Conservation (phyloP, 2,329 filamentous ascomycete species). For the Aaosphaeria pasadenensis region DNA sequence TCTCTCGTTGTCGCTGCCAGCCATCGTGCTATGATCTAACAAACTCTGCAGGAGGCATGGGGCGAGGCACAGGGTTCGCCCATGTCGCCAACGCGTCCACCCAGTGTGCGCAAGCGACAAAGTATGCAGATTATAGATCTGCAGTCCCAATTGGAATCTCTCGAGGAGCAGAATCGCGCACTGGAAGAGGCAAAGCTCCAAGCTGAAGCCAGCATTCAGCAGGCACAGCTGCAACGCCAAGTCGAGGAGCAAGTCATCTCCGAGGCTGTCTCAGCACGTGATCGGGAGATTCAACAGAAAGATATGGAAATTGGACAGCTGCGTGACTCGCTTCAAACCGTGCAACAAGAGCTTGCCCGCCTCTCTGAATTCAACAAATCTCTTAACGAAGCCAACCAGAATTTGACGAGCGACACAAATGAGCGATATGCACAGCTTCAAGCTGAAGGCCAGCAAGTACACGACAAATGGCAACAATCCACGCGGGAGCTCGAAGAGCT, state of each 20-base stretch:
- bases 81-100: conserved; percentile 87
- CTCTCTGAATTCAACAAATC: conserved; percentile 80
- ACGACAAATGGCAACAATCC: conserved; percentile 57
- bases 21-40: conserved; percentile 16
- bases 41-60: conserved; percentile 72
- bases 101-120: conserved; percentile 93
- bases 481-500: conserved; percentile 67
- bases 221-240: conserved; percentile 52
- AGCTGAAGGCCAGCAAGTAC: conserved; percentile 57
- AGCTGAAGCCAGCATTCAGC: conserved; percentile 63
- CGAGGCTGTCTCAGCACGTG: conserved; percentile 61
- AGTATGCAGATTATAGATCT: conserved; percentile 95
- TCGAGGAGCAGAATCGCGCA: conserved; percentile 78
- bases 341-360: conserved; percentile 78
- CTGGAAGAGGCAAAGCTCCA: conserved; percentile 70
- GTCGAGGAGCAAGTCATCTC: conserved; percentile 48
- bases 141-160: conserved; percentile 78
- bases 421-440: conserved; percentile 68
- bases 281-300: conserved; percentile 71
- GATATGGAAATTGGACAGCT: conserved; percentile 84
- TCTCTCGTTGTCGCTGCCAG: conserved; percentile 3
- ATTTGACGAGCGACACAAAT: conserved; percentile 72
- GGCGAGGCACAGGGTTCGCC: conserved; percentile 89
- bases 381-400: conserved; percentile 72
- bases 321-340: conserved; percentile 71